Evolutionary conservation across 2,329 filamentous ascomycete genomes (phyloP).

Genomic region (Colletotrichum orchidophilum): DNA sequence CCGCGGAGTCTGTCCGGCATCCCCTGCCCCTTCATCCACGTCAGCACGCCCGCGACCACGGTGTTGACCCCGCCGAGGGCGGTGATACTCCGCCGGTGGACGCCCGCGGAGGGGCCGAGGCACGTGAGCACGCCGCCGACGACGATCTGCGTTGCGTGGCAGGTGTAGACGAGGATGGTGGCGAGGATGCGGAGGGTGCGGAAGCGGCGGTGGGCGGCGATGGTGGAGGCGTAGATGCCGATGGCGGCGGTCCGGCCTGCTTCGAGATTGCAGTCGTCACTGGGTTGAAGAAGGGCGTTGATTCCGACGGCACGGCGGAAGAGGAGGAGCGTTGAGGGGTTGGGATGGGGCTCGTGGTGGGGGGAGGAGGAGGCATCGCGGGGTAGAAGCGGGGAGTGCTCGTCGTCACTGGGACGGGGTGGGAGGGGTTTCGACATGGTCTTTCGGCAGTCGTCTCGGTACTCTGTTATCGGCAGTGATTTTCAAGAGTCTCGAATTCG

Average conservation of each 20-base stretch:
- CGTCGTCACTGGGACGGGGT: not conserved
- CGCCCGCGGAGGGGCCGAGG: slow-evolving; percentile 54
- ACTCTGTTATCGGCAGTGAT: not conserved
- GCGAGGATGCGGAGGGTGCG: slow-evolving; percentile 45
- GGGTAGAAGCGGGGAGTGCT: slow-evolving; percentile 15
- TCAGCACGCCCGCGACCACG: slow-evolving; percentile 68
- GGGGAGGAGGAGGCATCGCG: not conserved
- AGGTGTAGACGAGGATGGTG: slow-evolving; percentile 50
- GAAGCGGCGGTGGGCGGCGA: slow-evolving; percentile 45
- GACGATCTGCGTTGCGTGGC: slow-evolving; percentile 56
- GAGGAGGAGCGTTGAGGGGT: slow-evolving; percentile 51
- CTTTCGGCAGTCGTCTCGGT: not conserved
- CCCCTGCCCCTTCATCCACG: slow-evolving; percentile 62
- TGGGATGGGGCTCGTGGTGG: slow-evolving; percentile 24
- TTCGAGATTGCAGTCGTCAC: slow-evolving; percentile 42
- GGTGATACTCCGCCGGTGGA: slow-evolving; percentile 62
- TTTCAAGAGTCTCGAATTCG: not conserved
- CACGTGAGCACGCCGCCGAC: slow-evolving; percentile 58
- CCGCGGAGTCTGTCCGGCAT: slow-evolving; percentile 57
- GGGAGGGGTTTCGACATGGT: slow-evolving; percentile 14
- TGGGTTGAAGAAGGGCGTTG: slow-evolving; percentile 41
- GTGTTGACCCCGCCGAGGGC: slow-evolving; percentile 71
- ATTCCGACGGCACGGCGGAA: slow-evolving; percentile 57
- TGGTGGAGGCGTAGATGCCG: slow-evolving; percentile 53
- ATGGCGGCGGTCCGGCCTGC: slow-evolving; percentile 45